Conservation (phyloP, 352 stramenopile genomes). For the Phytophthora litchii region DNA sequence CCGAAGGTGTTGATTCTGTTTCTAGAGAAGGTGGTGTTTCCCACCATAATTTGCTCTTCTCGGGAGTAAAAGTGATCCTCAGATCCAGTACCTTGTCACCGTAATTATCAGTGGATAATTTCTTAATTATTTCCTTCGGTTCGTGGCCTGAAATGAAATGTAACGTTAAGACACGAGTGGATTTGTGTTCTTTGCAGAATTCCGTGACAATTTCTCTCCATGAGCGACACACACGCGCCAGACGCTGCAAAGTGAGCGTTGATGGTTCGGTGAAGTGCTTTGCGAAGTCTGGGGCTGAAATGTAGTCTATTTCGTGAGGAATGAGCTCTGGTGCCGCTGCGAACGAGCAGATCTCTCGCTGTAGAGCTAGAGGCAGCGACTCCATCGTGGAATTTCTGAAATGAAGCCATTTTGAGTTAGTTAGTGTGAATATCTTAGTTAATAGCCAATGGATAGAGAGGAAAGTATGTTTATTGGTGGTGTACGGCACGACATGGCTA, state of each 20-base stretch:
- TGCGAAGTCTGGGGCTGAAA: conserved; percentile 32
- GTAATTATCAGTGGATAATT: conserved; percentile 10
- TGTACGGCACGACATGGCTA: conserved; percentile 2
- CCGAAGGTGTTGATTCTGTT: conserved; percentile 4
- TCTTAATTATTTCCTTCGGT: conserved; percentile 15
- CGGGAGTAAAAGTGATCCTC: conserved; percentile 30
- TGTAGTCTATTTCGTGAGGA: conserved; percentile 13
- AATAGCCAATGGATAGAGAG: background rate
- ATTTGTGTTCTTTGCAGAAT: conserved; percentile 27
- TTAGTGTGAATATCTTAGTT: background rate
- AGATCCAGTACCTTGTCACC: conserved; percentile 37
- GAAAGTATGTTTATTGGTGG: background rate
- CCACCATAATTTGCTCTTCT: conserved; percentile 46
- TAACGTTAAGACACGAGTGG: conserved; percentile 31
- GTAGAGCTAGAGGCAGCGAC: conserved; percentile 29
- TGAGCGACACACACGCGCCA: conserved; percentile 37
- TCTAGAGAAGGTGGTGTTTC: conserved; percentile 5
- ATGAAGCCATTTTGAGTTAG: background rate
- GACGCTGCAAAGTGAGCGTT: conserved; percentile 24
- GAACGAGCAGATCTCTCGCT: conserved; percentile 46
- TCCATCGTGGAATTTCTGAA: conserved; percentile 25
- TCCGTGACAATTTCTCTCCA: conserved; percentile 32
- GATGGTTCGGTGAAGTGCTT: conserved; percentile 32
- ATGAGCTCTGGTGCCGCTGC: conserved; percentile 45
- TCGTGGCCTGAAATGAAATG: conserved; percentile 35